Evolutionary conservation across 75 land plant genomes (phyloP).

Genomic region (Selaginella moellendorffii): DNA sequence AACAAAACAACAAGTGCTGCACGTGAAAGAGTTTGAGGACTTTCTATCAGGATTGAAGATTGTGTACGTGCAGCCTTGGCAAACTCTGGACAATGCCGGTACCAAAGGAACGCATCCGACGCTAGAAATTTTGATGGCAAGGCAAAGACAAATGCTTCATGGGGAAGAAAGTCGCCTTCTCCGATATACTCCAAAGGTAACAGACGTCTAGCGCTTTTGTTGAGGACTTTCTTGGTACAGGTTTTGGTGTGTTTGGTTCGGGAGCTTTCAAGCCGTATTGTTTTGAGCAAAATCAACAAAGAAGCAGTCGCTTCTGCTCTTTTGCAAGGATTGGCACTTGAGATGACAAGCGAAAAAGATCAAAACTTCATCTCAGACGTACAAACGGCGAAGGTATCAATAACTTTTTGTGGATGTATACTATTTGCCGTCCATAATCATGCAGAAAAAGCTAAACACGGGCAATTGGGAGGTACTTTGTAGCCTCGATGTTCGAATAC

Average conservation of each 20-base stretch:
- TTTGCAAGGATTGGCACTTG: slow-evolving; percentile 11
- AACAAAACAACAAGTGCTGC: slow-evolving; percentile 14
- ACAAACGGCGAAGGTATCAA: neutral
- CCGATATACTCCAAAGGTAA: slow-evolving; percentile 17
- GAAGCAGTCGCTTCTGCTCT: slow-evolving; percentile 11
- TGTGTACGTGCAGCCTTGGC: slow-evolving; percentile 11
- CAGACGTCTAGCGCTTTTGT: no score
- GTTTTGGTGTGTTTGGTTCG: slow-evolving; percentile 10
- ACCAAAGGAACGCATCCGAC: neutral
- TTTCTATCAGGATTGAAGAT: slow-evolving; percentile 7
- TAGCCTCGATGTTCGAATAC: slow-evolving; percentile 9
- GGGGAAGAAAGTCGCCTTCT: slow-evolving; percentile 14
- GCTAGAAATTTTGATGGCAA: slow-evolving; percentile 8
- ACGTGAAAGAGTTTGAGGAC: slow-evolving; percentile 18
- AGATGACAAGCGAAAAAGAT: slow-evolving; percentile 11
- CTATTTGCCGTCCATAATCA: neutral
- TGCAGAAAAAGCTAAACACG: slow-evolving; percentile 12
- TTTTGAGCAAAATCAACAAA: neutral
- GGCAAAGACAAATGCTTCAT: slow-evolving; percentile 15
- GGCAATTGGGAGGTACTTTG: slow-evolving; percentile 15
- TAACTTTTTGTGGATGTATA: neutral
- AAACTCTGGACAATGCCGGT: neutral
- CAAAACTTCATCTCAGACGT: neutral
- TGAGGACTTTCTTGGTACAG: slow-evolving; percentile 10
- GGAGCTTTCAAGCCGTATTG: neutral